Evolutionary conservation across 371 early-diverging fungal species (phyloP), one percentile per base, ranked within the genome.

Genomic region (Fennellomyces sp.): DNA sequence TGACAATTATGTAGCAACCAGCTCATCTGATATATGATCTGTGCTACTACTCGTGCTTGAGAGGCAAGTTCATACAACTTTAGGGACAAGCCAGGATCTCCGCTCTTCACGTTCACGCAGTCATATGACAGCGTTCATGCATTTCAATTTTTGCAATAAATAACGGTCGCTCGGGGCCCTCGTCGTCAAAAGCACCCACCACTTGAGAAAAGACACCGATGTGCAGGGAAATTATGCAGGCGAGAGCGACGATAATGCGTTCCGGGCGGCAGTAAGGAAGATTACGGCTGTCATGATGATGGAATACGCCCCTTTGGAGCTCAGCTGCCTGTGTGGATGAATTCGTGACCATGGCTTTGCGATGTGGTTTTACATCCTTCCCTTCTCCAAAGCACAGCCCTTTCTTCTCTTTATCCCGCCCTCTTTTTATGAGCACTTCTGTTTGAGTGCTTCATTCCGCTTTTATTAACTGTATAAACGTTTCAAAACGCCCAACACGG

Each of bases 401-500:
- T n/a, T n/a, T n/a, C n/a, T n/a, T n/a, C n/a, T n/a, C n/a, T n/a
- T n/a, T n/a, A n/a, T n/a, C n/a, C n/a, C n/a, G n/a, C n/a, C n/a
- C n/a, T n/a, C n/a, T n/a, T n/a, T n/a, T n/a, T n/a, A n/a, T n/a
- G n/a, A n/a, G n/a, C n/a, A n/a, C n/a, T n/a, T n/a, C n/a, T n/a
- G n/a, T n/a, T n/a, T n/a, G n/a, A n/a, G n/a, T n/a, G n/a, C n/a
- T n/a, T n/a, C n/a, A n/a, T n/a, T n/a, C n/a, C n/a, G n/a, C n/a
- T n/a, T 49, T 27, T 49, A 49, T 27, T 23, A 15, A 27, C 27
- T 27, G 27, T 21, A 49, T 11, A 21, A 15, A 15, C 19, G 23
- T 52, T 8, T 25, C 57, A 56, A 56, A 15, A 47, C 57, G 57
- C 17, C 57, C 57, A 56, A 31, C 47, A 56, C 57, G 35, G 25